A percentile compares a stretch with the other conserved stretches of the same genome.
phyloP scores from a whole-genome alignment of 768 basidiomycete species.

The Termitomyces sp. region DNA sequence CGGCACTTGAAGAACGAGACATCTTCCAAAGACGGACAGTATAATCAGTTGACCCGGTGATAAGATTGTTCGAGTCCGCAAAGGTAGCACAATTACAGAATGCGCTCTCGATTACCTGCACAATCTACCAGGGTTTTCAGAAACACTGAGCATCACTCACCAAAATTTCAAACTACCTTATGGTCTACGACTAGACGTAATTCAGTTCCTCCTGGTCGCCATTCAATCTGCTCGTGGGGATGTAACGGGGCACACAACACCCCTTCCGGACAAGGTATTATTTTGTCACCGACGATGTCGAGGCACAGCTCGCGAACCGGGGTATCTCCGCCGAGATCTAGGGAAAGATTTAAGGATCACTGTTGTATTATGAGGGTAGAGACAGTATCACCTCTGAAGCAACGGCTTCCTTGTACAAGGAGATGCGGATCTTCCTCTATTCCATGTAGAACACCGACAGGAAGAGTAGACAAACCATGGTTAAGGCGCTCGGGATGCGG shows the following conservation, averaged over 20 bases:
- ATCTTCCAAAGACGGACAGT: constrained; percentile 82
- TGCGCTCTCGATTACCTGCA: constrained; percentile 73
- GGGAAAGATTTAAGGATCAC: neutral
- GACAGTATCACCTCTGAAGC: constrained; percentile 43
- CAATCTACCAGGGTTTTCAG: constrained; percentile 35
- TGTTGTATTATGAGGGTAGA: neutral
- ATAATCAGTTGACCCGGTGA: constrained; percentile 77
- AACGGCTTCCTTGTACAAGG: constrained; percentile 49
- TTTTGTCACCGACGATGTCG: constrained; percentile 52
- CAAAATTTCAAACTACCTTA: constrained; percentile 32
- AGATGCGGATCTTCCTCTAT: constrained; percentile 80
- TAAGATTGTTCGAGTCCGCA: constrained; percentile 64
- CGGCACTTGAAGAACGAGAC: constrained; percentile 25
- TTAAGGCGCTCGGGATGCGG: constrained; percentile 75
- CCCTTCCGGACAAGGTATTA: constrained; percentile 59
- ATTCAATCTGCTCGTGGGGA: constrained; percentile 66
- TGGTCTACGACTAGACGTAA: constrained; percentile 60
- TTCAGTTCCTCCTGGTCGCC: constrained; percentile 50
- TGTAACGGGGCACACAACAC: constrained; percentile 50
- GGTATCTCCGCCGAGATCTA: constrained; percentile 43
- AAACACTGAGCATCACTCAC: neutral
- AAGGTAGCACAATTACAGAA: constrained; percentile 72
- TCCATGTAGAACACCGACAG: constrained; percentile 65
- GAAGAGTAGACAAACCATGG: constrained; percentile 67
- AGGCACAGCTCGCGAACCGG: constrained; percentile 46